Evolutionary conservation across 2,329 filamentous ascomycete species (phyloP).

Genomic region (Claviceps sp.): DNA sequence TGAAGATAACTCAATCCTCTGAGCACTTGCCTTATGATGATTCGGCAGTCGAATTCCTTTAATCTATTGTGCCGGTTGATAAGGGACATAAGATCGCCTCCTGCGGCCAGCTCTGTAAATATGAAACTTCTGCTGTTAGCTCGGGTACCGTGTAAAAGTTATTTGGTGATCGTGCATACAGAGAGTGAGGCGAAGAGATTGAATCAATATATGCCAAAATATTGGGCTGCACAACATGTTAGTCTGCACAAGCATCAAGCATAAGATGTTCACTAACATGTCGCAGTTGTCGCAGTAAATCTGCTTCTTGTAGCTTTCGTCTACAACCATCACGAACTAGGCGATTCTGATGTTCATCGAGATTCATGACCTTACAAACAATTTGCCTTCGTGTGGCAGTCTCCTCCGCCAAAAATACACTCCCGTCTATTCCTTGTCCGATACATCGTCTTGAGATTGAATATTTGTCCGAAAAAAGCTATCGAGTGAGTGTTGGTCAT

Average conservation of each 20-base stretch:
- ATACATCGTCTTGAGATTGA: slow-evolving; percentile 21
- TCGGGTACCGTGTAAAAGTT: neutral
- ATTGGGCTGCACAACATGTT: slow-evolving; percentile 31
- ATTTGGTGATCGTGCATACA: slow-evolving; percentile 23
- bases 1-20: slow-evolving; percentile 34
- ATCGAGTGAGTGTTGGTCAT: neutral
- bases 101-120: slow-evolving; percentile 42
- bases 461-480: slow-evolving; percentile 22
- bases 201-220: slow-evolving; percentile 38
- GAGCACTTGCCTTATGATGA: slow-evolving; percentile 34
- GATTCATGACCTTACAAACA: slow-evolving; percentile 53
- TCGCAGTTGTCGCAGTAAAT: slow-evolving; percentile 37
- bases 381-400: slow-evolving; percentile 41
- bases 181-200: slow-evolving; percentile 30
- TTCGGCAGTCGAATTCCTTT: slow-evolving; percentile 26
- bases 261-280: slow-evolving; percentile 29
- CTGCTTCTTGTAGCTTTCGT: slow-evolving; percentile 33
- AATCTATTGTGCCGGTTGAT: slow-evolving; percentile 19
- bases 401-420: slow-evolving; percentile 30
- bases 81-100: slow-evolving; percentile 40
- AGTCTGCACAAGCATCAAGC: neutral
- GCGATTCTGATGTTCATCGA: slow-evolving; percentile 22
- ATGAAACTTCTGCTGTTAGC: slow-evolving; percentile 28
- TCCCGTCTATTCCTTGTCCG: slow-evolving; percentile 23
- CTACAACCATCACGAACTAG: slow-evolving; percentile 17